A percentile compares a stretch with the other conserved stretches of the same genome.
These are phyloP conservation scores for Phycomyces blakesleeanus DNA, from an alignment of 192 early-diverging fungal genomes.

Conservation along the genomic window DNA sequence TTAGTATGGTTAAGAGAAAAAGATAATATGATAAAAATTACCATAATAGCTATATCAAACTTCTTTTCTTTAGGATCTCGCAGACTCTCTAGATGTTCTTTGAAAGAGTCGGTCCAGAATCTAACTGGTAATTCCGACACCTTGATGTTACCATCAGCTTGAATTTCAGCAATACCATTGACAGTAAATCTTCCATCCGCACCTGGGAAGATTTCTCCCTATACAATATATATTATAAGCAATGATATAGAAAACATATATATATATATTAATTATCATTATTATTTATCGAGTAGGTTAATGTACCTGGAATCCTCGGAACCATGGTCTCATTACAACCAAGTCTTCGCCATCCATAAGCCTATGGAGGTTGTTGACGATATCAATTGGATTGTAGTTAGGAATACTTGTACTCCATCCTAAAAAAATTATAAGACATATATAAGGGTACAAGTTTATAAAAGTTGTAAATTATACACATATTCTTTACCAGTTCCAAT, in stretches of 20 bases:
- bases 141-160: slow-evolving; percentile 71
- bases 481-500: slow-evolving; percentile 80
- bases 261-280: no score
- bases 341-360: slow-evolving; percentile 74
- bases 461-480: no score
- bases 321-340: slow-evolving; percentile 86
- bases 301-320: slow-evolving; percentile 77
- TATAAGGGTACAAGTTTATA: not conserved
- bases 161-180: slow-evolving; percentile 62
- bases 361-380: slow-evolving; percentile 79
- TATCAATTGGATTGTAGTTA: slow-evolving; percentile 84
- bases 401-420: slow-evolving; percentile 77
- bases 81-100: slow-evolving; percentile 68
- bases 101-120: slow-evolving; percentile 87
- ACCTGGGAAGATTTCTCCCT: slow-evolving; percentile 65
- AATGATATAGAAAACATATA: no score
- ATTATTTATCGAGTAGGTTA: not conserved
- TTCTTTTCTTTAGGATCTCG: slow-evolving; percentile 60
- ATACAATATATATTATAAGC: not conserved
- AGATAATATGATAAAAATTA: not conserved
- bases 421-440: not conserved
- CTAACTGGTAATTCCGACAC: slow-evolving; percentile 90
- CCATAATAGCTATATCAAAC: not conserved
- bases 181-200: slow-evolving; percentile 60
- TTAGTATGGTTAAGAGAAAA: no score